Conservation (phyloP, 148 eudicot genomes). For the Rhododendron griersonianum region DNA sequence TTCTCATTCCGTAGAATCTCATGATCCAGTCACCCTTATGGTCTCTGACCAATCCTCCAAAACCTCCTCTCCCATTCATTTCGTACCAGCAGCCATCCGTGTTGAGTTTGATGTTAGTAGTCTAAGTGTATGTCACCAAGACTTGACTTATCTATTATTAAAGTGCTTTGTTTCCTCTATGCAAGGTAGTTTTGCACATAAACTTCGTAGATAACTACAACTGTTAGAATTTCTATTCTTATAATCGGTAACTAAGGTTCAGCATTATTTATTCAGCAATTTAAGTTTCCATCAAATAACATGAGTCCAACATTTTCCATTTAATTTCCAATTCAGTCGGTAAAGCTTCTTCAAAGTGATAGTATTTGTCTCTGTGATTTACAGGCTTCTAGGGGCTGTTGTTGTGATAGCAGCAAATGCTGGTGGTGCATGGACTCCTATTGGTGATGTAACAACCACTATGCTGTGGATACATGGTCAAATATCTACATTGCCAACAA, state of each 20-base stretch:
- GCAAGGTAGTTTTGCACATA: not conserved
- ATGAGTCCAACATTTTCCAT: not conserved
- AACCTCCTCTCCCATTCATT: no score
- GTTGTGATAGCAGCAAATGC: constrained; percentile 98
- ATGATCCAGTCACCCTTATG: no score
- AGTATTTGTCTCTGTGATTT: constrained; percentile 7
- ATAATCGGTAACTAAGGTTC: not conserved
- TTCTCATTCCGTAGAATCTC: no score
- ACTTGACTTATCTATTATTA: not conserved
- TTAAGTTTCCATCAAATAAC: not conserved
- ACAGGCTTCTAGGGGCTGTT: constrained; percentile 95
- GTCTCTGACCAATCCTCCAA: no score
- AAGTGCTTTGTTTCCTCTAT: not conserved
- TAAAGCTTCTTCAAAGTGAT: constrained; percentile 9
- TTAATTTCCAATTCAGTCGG: not conserved
- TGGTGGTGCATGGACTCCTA: constrained; percentile 99
- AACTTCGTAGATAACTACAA: not conserved
- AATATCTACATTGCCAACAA: constrained; percentile 83
- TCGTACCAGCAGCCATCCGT: no score
- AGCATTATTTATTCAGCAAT: not conserved
- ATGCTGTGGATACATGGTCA: constrained; percentile 99
- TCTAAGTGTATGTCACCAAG: not conserved
- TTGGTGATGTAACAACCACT: constrained; percentile 97
- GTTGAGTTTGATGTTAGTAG: not conserved
- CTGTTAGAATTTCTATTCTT: not conserved